These are phyloP conservation scores for Lagenaria siceraria DNA, from an alignment of 306 rosid species.

Conservation along the genomic window DNA sequence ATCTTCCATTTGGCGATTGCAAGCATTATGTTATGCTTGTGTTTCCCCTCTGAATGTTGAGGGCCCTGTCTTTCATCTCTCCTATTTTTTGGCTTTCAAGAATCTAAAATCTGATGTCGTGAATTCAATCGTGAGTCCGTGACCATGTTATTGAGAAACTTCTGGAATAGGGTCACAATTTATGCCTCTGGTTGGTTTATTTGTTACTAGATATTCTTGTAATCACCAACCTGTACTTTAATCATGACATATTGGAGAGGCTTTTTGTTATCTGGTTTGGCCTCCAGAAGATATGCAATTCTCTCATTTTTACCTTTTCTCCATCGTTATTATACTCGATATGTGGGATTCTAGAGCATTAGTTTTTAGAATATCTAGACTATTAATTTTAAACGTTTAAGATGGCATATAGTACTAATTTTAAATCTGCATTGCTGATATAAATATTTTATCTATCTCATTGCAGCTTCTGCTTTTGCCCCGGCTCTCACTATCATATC, in stretches of 20 bases:
- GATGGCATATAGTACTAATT: background rate
- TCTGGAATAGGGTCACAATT: background rate
- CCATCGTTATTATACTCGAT: too few relatives aligned
- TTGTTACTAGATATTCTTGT: background rate
- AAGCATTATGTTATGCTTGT: background rate
- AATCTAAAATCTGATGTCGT: background rate
- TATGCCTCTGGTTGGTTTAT: background rate
- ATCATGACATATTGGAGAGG: background rate
- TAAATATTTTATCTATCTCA: slow-evolving; percentile 6
- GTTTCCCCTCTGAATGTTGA: background rate
- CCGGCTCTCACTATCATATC: slow-evolving; percentile 93
- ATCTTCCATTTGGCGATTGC: background rate
- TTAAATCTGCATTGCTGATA: background rate
- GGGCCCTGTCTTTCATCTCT: background rate
- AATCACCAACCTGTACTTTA: background rate
- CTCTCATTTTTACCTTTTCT: background rate
- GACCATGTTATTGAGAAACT: background rate
- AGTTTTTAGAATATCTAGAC: background rate
- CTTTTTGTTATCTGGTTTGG: background rate
- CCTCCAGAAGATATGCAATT: background rate
- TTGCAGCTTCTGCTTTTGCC: slow-evolving; percentile 76
- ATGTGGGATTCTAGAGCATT: too few relatives aligned
- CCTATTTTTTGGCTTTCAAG: background rate
- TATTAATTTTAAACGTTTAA: background rate
- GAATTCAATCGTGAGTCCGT: background rate